Conservation (phyloP, 208 protist genomes). For the Leishmania tropica region DNA sequence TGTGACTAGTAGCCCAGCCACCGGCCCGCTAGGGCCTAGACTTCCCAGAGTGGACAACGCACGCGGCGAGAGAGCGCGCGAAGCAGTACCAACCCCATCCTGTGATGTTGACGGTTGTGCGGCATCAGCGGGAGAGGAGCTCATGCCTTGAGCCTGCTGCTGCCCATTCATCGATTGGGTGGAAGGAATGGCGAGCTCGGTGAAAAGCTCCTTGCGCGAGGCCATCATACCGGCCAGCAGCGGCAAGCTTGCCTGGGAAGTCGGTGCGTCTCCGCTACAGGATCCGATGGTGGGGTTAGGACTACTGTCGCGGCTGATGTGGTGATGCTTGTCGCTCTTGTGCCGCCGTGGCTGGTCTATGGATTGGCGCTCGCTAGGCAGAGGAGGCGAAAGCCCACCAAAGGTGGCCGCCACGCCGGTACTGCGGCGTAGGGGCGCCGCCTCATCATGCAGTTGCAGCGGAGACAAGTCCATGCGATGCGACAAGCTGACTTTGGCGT, state of each 20-base stretch:
- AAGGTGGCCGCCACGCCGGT: constrained; percentile 9
- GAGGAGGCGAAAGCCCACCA: constrained; percentile 8
- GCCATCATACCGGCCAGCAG: constrained; percentile 4
- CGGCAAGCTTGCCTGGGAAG: neutral
- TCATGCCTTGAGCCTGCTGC: neutral
- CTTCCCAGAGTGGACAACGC: neutral
- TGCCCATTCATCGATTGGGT: neutral
- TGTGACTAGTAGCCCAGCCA: neutral
- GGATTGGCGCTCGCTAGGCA: neutral
- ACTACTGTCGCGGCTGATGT: neutral
- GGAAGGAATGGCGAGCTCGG: neutral
- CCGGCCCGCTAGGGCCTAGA: neutral
- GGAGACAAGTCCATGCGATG: constrained; percentile 20
- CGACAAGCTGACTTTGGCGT: neutral
- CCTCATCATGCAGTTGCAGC: constrained; percentile 19
- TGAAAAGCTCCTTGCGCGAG: constrained; percentile 12
- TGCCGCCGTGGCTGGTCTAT: neutral
- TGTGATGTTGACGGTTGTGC: neutral
- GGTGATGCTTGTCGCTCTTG: constrained; percentile 7
- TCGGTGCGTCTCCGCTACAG: neutral
- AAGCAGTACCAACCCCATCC: neutral
- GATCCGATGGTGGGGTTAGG: neutral
- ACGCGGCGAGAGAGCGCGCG: neutral
- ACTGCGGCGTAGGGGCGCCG: constrained; percentile 16
- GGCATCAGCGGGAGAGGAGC: neutral